Conservation (phyloP, 805 yeast species). For the Starmerella davenportii region DNA sequence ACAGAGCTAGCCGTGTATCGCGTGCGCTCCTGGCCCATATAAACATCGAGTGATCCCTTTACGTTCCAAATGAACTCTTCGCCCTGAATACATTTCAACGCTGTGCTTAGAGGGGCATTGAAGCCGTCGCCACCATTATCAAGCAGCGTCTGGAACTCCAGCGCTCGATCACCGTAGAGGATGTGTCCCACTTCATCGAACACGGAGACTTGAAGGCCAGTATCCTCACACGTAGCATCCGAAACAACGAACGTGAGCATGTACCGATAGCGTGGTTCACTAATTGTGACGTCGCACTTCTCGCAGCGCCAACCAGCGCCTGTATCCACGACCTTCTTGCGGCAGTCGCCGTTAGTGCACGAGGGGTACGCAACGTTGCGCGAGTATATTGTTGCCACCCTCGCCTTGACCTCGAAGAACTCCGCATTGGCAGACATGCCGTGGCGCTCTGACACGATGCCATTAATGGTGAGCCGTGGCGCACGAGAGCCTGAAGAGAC, state of each 20-base stretch:
- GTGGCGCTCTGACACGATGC: slow-evolving; percentile 46
- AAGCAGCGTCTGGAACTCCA: slow-evolving; percentile 28
- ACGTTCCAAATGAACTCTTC: slow-evolving; percentile 57
- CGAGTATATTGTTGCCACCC: slow-evolving; percentile 49
- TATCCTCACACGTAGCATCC: slow-evolving; percentile 43
- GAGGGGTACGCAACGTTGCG: slow-evolving; percentile 83
- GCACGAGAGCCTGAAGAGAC: slow-evolving; percentile 26
- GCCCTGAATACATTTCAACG: slow-evolving; percentile 37
- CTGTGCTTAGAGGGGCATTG: slow-evolving; percentile 27
- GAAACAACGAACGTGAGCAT: slow-evolving; percentile 57
- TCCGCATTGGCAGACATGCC: slow-evolving; percentile 58
- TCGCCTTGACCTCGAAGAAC: slow-evolving; percentile 57
- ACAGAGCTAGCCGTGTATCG: slow-evolving; percentile 49
- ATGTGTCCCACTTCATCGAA: slow-evolving; percentile 71
- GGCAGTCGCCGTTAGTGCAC: slow-evolving; percentile 59
- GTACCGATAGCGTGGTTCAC: slow-evolving; percentile 61
- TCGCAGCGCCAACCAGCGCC: slow-evolving; percentile 85
- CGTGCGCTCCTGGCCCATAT: slow-evolving; percentile 49
- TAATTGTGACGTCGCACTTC: slow-evolving; percentile 56
- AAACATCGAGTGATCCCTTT: slow-evolving; percentile 67
- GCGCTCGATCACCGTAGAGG: slow-evolving; percentile 49
- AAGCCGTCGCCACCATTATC: slow-evolving; percentile 19
- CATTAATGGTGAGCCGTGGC: slow-evolving; percentile 36
- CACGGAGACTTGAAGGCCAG: slow-evolving; percentile 52
- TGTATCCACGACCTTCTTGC: slow-evolving; percentile 63